Evolutionary conservation across 2,329 filamentous ascomycete genomes (phyloP), one percentile per base, ranked within the genome.

Genomic region (Leptographium lundbergii): DNA sequence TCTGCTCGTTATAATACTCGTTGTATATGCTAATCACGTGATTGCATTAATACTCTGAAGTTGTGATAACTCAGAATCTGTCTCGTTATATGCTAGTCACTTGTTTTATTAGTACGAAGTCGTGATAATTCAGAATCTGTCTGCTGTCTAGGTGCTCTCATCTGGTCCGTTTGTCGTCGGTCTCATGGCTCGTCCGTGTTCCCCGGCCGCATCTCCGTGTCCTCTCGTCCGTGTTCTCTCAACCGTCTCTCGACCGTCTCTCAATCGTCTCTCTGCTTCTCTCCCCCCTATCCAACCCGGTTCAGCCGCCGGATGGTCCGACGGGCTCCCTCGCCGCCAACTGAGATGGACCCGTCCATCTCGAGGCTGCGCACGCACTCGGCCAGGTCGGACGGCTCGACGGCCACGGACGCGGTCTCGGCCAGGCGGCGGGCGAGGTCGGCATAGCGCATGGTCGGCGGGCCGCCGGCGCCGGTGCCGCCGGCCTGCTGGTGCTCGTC

Each of bases 251-350:
- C n/a, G n/a, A n/a, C n/a, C n/a, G n/a, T n/a, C 29, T 32, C 29
- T 32, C 51, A 10, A 48, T 9, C 19, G 4, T 22, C n/a, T 14
- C 36, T 13, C 7, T 6, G 7, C 36, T 3, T 11, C 14, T 13
- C 36, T 3, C 36, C 36, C 5, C 14, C 19, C 42, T 45, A 45
- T 19, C 4, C 42, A 7, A 45, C 42, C 17, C 42, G 14, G 7
- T 19, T 45, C 17, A 95, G 82, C 66, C 91, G 83, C 67, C 92
- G 83, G 56, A 99, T 85, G 63, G 75, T 89, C 74, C 86, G 89
- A 72, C 92, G 84, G 22, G 87, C 81, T 4, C 94, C 94, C 66
- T 97, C 92, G 0, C 94, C 94, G 39, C 80, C 78, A 22, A 97
- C 77, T 72, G 88, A 88, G 60, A 96, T 79, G 36, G 82, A 75